Evolutionary conservation across 2,329 filamentous ascomycete genomes (phyloP).

Genomic region (Ceratocystis albifundus): DNA sequence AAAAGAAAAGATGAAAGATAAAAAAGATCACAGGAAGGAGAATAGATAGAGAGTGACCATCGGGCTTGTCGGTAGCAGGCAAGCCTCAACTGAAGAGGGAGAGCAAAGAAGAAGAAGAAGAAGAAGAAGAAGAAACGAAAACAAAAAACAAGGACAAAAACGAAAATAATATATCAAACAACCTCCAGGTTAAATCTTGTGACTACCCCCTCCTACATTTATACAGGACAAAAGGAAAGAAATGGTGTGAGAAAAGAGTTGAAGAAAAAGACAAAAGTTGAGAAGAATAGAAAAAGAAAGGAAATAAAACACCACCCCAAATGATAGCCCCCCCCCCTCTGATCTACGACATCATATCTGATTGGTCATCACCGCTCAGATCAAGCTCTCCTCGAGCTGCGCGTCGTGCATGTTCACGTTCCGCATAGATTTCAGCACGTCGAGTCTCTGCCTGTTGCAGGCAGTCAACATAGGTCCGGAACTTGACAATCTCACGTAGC

Average conservation of each 20-base stretch:
- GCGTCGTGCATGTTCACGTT: constrained; percentile 36
- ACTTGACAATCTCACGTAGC: constrained; percentile 89
- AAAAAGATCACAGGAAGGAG: not conserved
- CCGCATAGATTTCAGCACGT: constrained; percentile 59
- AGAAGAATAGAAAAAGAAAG: not conserved
- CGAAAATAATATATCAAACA: not conserved
- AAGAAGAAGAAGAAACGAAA: not conserved
- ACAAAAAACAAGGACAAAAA: too few species aligned
- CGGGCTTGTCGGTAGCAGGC: too few species aligned
- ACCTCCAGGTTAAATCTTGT: constrained; percentile 7
- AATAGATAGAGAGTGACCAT: not conserved
- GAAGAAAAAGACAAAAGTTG: not conserved
- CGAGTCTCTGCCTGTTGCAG: constrained; percentile 58
- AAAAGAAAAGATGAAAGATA: not conserved
- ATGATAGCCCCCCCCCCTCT: too few species aligned
- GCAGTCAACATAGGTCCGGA: constrained; percentile 85
- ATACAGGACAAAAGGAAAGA: not conserved
- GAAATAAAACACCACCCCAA: too few species aligned
- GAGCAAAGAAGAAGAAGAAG: not conserved
- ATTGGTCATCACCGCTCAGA: constrained; percentile 19
- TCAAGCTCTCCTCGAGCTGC: constrained; percentile 24
- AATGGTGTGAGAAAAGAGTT: not conserved
- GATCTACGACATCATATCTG: constrained; percentile 8
- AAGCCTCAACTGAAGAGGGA: not conserved
- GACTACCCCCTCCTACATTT: not conserved